Evolutionary conservation across 2,329 filamentous ascomycete genomes (phyloP), one percentile per base, ranked within the genome.

Genomic region (Neocucurbitaria cava): DNA sequence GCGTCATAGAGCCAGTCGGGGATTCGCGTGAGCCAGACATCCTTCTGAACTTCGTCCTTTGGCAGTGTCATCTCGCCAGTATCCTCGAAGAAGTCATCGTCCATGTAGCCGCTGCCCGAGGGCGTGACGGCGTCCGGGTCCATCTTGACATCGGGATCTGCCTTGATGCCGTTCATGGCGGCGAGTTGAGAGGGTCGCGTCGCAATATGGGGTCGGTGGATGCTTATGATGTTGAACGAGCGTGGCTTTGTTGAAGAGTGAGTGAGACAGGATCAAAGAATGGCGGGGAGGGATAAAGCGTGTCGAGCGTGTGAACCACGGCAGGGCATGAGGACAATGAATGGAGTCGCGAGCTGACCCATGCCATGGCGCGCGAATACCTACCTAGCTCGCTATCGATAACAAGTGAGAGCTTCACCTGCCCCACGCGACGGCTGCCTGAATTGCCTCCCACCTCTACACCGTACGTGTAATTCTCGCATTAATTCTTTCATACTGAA

Each of bases 1-100:
- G 70, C 67, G 3, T 70, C 70, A 54, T 74, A 77, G 3, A 78
- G 61, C 69, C 76, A 77, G 44, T 75, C 66, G 9, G 74, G 74
- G 24, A 78, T 72, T 51, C 74, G 73, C 58, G 75, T 69, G 41
- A 76, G 57, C 73, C 72, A 77, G 39, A 76, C 64, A 42, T 72
- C 66, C 23, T 64, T 62, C 48, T 70, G 58, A 11, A 59, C 51
- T 33, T 62, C 63, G 40, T 63, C 63, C 48, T 56, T 46, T 7
- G 73, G 74, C 38, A 77, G 66, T 20, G 63, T 64, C 53, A 79
- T 74, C 61, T 79, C 77, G 51, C 77, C 77, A 4, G 75, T 77
- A 46, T 79, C 77, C 51, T 79, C 77, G 61, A 76, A 78, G 53
- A 76, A 74, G 43, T 78, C 76, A 40, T 77, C 76, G 52, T 76